A percentile compares a stretch with the other conserved stretches of the same genome.
Conservation (phyloP, 345 rosid genomes). For the Eutrema yunnanense region DNA sequence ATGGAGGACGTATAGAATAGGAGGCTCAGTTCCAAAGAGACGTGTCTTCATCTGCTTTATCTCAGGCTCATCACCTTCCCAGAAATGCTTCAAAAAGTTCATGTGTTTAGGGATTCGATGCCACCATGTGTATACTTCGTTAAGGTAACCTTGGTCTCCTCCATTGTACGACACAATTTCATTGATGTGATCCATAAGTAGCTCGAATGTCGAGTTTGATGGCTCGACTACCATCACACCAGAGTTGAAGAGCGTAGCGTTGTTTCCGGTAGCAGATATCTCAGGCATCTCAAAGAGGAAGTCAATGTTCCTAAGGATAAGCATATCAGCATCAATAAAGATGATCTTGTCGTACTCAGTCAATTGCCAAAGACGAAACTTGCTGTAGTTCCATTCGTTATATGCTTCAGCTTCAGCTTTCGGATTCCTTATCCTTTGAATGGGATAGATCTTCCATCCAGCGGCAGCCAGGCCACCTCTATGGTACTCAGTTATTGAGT, state of each 20-base stretch:
- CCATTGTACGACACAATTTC: slow-evolving; percentile 90
- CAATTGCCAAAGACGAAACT: slow-evolving; percentile 90
- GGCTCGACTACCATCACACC: slow-evolving; percentile 91
- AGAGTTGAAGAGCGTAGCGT: slow-evolving; percentile 81
- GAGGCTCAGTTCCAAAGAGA: slow-evolving; percentile 81
- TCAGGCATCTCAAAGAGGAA: slow-evolving; percentile 91
- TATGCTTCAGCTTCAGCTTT: slow-evolving; percentile 79
- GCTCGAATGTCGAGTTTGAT: slow-evolving; percentile 77
- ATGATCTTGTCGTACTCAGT: slow-evolving; percentile 87
- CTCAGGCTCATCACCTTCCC: slow-evolving; percentile 91
- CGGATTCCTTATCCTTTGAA: slow-evolving; percentile 76
- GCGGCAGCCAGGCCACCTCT: slow-evolving; percentile 76
- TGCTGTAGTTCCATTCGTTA: slow-evolving; percentile 95
- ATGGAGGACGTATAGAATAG: slow-evolving; percentile 75
- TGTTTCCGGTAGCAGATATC: slow-evolving; percentile 73
- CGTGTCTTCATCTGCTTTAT: slow-evolving; percentile 63
- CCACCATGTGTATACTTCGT: slow-evolving; percentile 93
- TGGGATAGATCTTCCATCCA: slow-evolving; percentile 77
- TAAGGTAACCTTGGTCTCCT: slow-evolving; percentile 86
- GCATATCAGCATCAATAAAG: slow-evolving; percentile 86
- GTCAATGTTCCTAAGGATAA: slow-evolving; percentile 79
- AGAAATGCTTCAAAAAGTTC: slow-evolving; percentile 90
- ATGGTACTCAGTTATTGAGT: slow-evolving; percentile 64
- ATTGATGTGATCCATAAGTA: slow-evolving; percentile 79
- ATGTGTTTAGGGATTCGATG: slow-evolving; percentile 87